phyloP scores from a whole-genome alignment of 2,329 filamentous ascomycete genomes.

The Penicillium sp. region DNA sequence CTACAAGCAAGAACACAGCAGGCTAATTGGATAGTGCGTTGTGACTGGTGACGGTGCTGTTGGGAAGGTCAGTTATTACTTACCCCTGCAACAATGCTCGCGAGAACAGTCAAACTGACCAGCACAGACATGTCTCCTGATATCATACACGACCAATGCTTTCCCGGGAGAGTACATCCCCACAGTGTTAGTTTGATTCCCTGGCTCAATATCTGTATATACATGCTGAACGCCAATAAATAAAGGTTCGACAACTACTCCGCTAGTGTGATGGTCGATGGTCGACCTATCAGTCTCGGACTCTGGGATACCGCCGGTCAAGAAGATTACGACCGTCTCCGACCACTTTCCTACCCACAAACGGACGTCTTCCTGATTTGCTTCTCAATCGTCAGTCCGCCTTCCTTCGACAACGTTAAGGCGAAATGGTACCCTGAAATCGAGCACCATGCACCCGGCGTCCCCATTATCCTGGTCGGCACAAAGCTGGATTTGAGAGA shows the following conservation, averaged over 20 bases:
- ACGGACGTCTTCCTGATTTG: constrained; percentile 98
- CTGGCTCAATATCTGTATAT: constrained; percentile 11
- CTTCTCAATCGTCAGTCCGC: constrained; percentile 96
- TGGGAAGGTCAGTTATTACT: constrained; percentile 71
- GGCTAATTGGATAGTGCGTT: constrained; percentile 68
- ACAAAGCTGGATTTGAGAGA: constrained; percentile 96
- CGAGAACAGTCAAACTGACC: constrained; percentile 18
- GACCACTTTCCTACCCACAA: constrained; percentile 94
- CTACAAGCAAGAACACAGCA: neutral
- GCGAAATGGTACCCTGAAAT: constrained; percentile 99
- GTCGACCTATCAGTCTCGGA: constrained; percentile 93
- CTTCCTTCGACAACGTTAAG: constrained; percentile 98
- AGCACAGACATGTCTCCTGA: constrained; percentile 88
- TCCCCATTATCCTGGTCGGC: constrained; percentile 93
- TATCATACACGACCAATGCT: constrained; percentile 98
- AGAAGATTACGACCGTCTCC: constrained; percentile 94
- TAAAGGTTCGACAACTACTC: constrained; percentile 96
- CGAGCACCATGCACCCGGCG: constrained; percentile 89
- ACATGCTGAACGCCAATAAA: constrained; percentile 3
- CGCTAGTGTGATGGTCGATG: constrained; percentile 97
- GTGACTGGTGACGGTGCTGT: constrained; percentile 99
- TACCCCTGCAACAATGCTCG: neutral
- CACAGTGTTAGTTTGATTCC: constrained; percentile 60
- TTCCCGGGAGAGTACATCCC: constrained; percentile 99
- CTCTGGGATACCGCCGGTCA: constrained; percentile 98